Evolutionary conservation across 2,329 filamentous ascomycete genomes (phyloP).

Genomic region (Monosporascus sp.): DNA sequence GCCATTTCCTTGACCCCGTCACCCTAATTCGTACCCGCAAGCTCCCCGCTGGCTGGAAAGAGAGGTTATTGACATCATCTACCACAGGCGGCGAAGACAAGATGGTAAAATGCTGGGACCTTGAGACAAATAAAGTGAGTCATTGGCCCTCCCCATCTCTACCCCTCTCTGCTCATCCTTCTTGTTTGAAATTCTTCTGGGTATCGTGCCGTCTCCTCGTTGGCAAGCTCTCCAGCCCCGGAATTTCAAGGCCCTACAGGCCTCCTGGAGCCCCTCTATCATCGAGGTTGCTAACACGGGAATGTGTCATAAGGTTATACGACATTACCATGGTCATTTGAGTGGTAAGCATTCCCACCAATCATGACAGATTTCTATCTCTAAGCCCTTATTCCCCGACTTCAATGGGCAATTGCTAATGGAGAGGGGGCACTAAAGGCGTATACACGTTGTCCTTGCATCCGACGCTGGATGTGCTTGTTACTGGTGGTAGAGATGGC

Average conservation of each 20-base stretch:
- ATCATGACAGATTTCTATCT: not conserved
- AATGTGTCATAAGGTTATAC: constrained; percentile 52
- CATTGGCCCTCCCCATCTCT: not conserved
- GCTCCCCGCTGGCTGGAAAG: not conserved
- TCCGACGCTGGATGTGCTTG: constrained; percentile 88
- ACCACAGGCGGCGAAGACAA: constrained; percentile 76
- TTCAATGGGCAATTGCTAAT: not conserved
- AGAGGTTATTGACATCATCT: not conserved
- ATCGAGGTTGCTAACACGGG: not conserved
- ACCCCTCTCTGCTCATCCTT: not conserved
- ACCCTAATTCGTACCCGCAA: too few species aligned
- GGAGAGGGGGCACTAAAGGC: constrained; percentile 27
- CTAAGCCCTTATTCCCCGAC: not conserved
- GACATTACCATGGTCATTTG: constrained; percentile 94
- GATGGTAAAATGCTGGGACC: constrained; percentile 99
- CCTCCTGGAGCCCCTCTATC: not conserved
- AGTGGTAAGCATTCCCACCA: constrained; percentile 46
- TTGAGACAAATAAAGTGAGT: constrained; percentile 89
- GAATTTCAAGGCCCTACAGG: not conserved
- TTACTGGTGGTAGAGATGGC: constrained; percentile 91
- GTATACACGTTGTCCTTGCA: constrained; percentile 94
- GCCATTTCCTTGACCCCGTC: too few species aligned
- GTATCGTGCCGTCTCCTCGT: too few species aligned
- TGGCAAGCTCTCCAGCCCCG: too few species aligned
- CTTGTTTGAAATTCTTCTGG: too few species aligned